Evolutionary conservation across 1,139 yeast genomes (phyloP), one percentile per base, ranked within the genome.

Genomic region (Magnusiomyces tetraspermus): DNA sequence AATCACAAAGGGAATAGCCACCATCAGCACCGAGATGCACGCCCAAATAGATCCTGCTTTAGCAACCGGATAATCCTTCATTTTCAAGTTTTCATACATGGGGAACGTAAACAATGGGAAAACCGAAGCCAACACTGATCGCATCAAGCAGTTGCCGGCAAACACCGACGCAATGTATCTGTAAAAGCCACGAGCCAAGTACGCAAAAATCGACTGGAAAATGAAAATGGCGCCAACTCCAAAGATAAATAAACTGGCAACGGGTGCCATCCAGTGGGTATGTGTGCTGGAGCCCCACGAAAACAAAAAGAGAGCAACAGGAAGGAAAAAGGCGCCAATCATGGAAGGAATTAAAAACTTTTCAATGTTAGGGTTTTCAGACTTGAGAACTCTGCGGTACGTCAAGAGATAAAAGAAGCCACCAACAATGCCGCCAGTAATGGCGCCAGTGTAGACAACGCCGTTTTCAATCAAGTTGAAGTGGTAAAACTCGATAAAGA

Each of bases 181-280:
- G 24, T 94, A 94, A 66, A 81, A 86, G 1, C 85, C 69, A 74
- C 81, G 74, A 48, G 87, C 75, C 64, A 85, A 83, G 67, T 85
- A 86, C 52, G 82, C 76, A 63, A 87, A 74, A 44, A 82, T 79
- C 15, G 86, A 72, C 67, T 86, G 85, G 74, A 87, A 87, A 51
- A 86, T 78, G 62, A 84, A 71, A 57, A 85, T 77, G 57, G 83
- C 73, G 1, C 92, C 87, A 63, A 82, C 82, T 0, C 92, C 90
- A 63, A 85, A 85, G 41, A 89, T 83, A 41, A 80, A 75, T 58
- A 88, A 89, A 0, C 92, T 81, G 23, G 84, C 78, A 42, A 82
- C 73, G 17, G 95, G 89, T 17, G 80, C 84, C 72, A 85, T 80
- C 94, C 94, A 87, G 67, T 85, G 94, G 31, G 85, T 78, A 2